Conservation (phyloP, 139 green algal genomes). For the Dunaliella primolecta region DNA sequence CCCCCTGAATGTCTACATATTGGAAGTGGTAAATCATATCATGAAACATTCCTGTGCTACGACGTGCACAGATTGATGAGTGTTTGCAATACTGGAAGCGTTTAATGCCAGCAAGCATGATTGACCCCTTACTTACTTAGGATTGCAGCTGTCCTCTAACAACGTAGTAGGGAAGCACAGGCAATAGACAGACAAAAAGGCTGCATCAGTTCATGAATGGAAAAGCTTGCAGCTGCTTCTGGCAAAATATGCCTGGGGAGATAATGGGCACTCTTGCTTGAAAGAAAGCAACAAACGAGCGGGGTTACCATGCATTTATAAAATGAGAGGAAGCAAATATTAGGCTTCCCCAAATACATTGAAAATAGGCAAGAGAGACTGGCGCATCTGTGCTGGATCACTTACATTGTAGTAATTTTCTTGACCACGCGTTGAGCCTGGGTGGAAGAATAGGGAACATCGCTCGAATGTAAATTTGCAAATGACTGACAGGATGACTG, state of each 20-base stretch:
- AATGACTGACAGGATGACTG: background rate
- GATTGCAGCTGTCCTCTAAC: no score
- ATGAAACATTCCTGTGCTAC: no score
- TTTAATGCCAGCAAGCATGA: background rate
- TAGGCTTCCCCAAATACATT: background rate
- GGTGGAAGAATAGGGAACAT: background rate
- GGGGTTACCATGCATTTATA: background rate
- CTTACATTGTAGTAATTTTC: slow-evolving; percentile 2
- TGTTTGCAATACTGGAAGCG: background rate
- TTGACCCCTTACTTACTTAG: background rate
- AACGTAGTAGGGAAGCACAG: no score
- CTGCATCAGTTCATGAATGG: no score
- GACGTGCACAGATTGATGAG: background rate
- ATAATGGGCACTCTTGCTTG: no score
- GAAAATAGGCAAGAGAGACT: no score
- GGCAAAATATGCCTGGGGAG: background rate
- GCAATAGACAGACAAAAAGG: no score
- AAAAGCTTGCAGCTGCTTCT: no score
- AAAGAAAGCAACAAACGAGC: no score
- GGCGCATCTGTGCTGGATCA: background rate
- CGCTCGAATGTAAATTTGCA: background rate
- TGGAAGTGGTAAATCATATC: no score
- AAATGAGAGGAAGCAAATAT: background rate
- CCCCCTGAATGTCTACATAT: background rate
- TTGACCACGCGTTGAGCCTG: background rate